Percentiles rank a stretch among this genome's conserved stretches.
These are phyloP conservation scores for Annulohypoxylon maeteangense DNA, from an alignment of 495 filamentous ascomycete species.

Conservation along the genomic window DNA sequence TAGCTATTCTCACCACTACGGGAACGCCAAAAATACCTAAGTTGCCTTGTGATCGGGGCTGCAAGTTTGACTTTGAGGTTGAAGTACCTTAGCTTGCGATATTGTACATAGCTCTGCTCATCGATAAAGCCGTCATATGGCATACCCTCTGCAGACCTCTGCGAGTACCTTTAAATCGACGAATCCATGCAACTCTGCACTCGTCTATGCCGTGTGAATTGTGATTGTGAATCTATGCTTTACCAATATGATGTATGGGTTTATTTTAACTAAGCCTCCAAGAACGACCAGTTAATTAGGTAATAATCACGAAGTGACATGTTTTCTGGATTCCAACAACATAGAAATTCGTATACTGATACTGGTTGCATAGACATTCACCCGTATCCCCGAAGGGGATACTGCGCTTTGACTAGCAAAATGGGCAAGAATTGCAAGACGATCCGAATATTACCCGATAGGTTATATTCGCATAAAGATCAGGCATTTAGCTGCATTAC, in stretches of 20 bases:
- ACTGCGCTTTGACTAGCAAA: too few species aligned
- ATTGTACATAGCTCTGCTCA: background rate
- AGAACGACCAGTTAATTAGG: too few species aligned
- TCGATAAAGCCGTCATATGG: background rate
- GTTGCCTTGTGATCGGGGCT: background rate
- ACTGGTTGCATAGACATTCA: too few species aligned
- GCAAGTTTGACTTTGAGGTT: background rate
- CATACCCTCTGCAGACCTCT: background rate
- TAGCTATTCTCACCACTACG: background rate
- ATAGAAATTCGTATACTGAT: too few species aligned
- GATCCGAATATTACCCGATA: too few species aligned
- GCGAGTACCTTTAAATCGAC: background rate
- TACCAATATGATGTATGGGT: background rate
- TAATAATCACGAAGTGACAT: too few species aligned
- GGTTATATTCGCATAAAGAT: too few species aligned
- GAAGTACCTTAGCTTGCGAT: background rate
- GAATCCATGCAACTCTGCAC: background rate
- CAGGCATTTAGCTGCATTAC: too few species aligned
- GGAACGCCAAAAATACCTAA: background rate
- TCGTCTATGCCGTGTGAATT: background rate
- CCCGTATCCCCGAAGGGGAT: too few species aligned
- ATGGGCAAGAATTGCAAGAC: too few species aligned
- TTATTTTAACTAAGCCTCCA: background rate
- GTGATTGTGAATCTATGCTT: background rate
- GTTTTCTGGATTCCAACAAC: too few species aligned